phyloP scores from a whole-genome alignment of 2,329 filamentous ascomycete species.

The Ophiocordyceps australis region DNA sequence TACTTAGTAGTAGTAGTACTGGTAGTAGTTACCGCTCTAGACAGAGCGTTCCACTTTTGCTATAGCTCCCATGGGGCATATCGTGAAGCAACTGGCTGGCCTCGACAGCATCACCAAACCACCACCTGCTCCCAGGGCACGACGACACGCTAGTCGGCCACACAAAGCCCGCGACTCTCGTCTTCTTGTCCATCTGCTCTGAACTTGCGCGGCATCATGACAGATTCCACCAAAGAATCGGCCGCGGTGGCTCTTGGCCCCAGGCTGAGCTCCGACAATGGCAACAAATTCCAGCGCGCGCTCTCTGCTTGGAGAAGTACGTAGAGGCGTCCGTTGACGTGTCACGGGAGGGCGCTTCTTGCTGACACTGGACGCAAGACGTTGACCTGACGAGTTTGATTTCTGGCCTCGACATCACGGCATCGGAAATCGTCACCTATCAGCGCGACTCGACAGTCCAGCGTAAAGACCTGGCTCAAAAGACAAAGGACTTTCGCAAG shows the following conservation, averaged over 20 bases:
- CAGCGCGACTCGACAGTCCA: constrained; percentile 93
- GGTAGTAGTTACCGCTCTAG: no score
- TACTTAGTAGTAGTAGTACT: no score
- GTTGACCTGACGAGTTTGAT: constrained; percentile 77
- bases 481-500: constrained; percentile 95
- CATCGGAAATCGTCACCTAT: constrained; percentile 85
- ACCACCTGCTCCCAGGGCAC: no score
- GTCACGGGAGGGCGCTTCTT: neutral
- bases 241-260: constrained; percentile 9
- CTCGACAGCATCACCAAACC: no score
- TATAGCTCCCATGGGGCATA: no score
- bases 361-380: constrained; percentile 28
- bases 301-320: constrained; percentile 92
- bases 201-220: no score
- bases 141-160: no score
- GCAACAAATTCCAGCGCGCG: constrained; percentile 92
- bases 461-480: constrained; percentile 92
- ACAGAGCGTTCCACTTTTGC: no score
- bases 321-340: constrained; percentile 4
- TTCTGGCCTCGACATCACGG: constrained; percentile 73
- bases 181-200: no score
- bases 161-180: no score
- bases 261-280: constrained; percentile 14
- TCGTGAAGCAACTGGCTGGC: no score
- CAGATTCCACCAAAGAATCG: constrained; percentile 8